These are phyloP conservation scores for Nothophytophthora sp. DNA, from an alignment of 352 stramenopile species.

Conservation along the genomic window DNA sequence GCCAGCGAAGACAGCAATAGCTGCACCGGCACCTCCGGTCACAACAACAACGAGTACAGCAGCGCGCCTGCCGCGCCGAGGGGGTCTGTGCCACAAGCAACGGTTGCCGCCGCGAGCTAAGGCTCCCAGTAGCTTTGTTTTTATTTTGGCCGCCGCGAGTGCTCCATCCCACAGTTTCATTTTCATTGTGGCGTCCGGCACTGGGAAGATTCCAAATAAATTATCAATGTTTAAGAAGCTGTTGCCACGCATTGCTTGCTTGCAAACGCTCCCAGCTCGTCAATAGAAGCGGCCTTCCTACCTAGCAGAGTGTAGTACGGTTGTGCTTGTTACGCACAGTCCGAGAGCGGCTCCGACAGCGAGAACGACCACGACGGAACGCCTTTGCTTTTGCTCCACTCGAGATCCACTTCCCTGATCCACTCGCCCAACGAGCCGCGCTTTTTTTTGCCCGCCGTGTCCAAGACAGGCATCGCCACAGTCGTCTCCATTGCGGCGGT, in stretches of 20 bases:
- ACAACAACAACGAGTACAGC: conserved; percentile 16
- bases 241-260: too few species aligned
- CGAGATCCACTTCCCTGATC: conserved; percentile 57
- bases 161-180: conserved; percentile 8
- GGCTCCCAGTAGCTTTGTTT: neutral
- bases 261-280: conserved; percentile 9
- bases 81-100: conserved; percentile 6
- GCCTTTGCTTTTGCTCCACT: conserved; percentile 55
- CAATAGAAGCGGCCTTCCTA: neutral
- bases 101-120: conserved; percentile 27
- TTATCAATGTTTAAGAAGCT: conserved; percentile 40
- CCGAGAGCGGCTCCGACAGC: conserved; percentile 39
- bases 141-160: neutral
- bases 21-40: conserved; percentile 38
- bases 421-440: conserved; percentile 52
- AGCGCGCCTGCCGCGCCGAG: conserved; percentile 1
- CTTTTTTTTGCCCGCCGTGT: conserved; percentile 23
- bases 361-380: conserved; percentile 64
- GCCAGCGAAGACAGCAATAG: conserved; percentile 29
- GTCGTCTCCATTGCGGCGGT: conserved; percentile 9
- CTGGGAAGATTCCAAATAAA: conserved; percentile 30
- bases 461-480: conserved; percentile 6
- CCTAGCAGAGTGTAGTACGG: too few species aligned
- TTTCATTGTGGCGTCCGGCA: conserved; percentile 19
- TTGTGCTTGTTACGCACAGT: conserved; percentile 47